A percentile compares a stretch with the other conserved stretches of the same genome.
Conservation (phyloP, 345 rosid genomes). For the Citrus cavaleriei region DNA sequence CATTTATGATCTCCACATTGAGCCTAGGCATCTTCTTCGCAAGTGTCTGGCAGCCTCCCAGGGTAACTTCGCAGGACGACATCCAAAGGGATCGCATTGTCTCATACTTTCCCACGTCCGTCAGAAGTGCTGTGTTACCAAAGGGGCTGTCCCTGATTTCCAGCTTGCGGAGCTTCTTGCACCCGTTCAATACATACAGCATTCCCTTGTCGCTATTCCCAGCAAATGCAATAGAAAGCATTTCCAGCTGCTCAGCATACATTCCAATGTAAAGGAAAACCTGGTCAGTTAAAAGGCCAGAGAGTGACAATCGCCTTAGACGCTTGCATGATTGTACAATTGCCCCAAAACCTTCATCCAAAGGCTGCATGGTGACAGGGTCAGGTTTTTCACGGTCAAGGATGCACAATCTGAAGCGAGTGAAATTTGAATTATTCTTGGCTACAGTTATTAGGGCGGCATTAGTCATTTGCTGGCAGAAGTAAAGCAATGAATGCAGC, state of each 20-base stretch:
- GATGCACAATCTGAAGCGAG: constrained; percentile 74
- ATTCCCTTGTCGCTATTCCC: constrained; percentile 86
- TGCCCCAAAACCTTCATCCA: constrained; percentile 98
- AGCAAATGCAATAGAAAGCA: constrained; percentile 94
- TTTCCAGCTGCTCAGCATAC: constrained; percentile 83
- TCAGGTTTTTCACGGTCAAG: constrained; percentile 77
- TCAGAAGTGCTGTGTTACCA: constrained; percentile 75
- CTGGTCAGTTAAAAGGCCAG: constrained; percentile 76
- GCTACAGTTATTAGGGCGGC: constrained; percentile 84
- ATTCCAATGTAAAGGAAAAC: constrained; percentile 86
- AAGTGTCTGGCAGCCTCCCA: constrained; percentile 78
- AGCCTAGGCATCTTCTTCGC: constrained; percentile 71
- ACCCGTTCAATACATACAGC: constrained; percentile 80
- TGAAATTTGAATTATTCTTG: constrained; percentile 77
- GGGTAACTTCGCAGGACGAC: constrained; percentile 94
- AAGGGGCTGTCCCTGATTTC: constrained; percentile 92
- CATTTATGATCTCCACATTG: constrained; percentile 83
- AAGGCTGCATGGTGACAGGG: constrained; percentile 56
- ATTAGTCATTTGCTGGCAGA: constrained; percentile 96
- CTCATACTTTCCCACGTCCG: constrained; percentile 83
- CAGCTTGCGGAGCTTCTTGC: constrained; percentile 82
- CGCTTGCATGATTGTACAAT: constrained; percentile 76
- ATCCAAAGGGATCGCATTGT: constrained; percentile 99
- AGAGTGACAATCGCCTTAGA: constrained; percentile 62
- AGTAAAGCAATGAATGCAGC: constrained; percentile 80